Evolutionary conservation across 805 yeast species (phyloP).

Genomic region (Kazachstania psychrophila): DNA sequence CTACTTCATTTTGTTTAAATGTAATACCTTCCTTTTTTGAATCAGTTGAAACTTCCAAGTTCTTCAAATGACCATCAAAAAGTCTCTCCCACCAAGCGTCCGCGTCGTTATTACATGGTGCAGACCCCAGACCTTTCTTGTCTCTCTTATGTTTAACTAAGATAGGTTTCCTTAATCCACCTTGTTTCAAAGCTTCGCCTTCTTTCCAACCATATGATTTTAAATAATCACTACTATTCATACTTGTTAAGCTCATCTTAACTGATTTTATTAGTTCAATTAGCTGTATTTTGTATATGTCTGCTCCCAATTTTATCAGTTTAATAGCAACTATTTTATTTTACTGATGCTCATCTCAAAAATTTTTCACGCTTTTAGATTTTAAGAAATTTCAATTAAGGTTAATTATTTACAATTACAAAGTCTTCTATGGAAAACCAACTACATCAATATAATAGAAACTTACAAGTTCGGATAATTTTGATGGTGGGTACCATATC

Average conservation of each 20-base stretch:
- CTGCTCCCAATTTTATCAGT: too few species aligned
- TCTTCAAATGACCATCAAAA: conserved; percentile 86
- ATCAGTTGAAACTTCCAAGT: conserved; percentile 45
- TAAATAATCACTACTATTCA: conserved; percentile 72
- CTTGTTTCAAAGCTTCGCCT: conserved; percentile 74
- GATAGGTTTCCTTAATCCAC: conserved; percentile 78
- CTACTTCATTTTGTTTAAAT: conserved; percentile 45
- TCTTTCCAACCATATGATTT: conserved; percentile 83
- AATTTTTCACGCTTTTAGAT: too few species aligned
- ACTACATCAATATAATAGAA: too few species aligned
- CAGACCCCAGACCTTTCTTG: conserved; percentile 82
- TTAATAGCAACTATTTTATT: background rate
- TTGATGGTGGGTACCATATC: too few species aligned
- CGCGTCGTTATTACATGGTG: conserved; percentile 51
- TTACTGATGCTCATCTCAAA: conserved; percentile 10
- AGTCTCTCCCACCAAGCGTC: conserved; percentile 97
- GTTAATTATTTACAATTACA: background rate
- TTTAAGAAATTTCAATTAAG: background rate
- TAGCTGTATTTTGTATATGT: background rate
- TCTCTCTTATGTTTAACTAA: conserved; percentile 86
- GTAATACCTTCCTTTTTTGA: conserved; percentile 33
- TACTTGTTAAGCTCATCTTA: conserved; percentile 20
- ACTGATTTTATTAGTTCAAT: background rate
- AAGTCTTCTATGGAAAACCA: too few species aligned
- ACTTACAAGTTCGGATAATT: too few species aligned